These are phyloP conservation scores for Trichoderma lentiforme DNA, from an alignment of 2,329 filamentous ascomycete species.

Conservation along the genomic window DNA sequence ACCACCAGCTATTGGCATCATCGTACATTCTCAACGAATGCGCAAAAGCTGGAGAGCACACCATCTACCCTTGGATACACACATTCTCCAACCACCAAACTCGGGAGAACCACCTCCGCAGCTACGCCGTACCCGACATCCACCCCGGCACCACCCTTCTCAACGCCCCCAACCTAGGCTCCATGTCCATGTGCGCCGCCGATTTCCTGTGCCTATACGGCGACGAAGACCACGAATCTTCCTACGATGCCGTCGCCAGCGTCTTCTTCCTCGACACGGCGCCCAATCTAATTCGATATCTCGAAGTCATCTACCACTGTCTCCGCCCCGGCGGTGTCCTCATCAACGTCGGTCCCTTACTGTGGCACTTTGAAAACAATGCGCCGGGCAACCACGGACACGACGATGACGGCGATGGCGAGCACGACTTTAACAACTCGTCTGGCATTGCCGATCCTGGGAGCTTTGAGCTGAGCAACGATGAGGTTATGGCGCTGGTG, in stretches of 20 bases:
- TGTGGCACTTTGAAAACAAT: constrained; percentile 93
- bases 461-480: constrained; percentile 82
- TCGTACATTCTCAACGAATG: constrained; percentile 72
- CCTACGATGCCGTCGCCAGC: constrained; percentile 79
- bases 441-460: constrained; percentile 83
- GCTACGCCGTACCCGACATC: constrained; percentile 75
- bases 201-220: constrained; percentile 90
- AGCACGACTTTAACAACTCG: constrained; percentile 46
- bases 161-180: constrained; percentile 42
- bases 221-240: constrained; percentile 54
- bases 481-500: constrained; percentile 79
- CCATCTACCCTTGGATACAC: constrained; percentile 80
- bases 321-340: constrained; percentile 75
- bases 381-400: constrained; percentile 56
- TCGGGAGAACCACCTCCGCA: constrained; percentile 70
- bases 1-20: constrained; percentile 90
- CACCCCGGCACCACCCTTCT: constrained; percentile 61
- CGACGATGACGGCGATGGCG: constrained; percentile 49
- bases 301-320: constrained; percentile 77
- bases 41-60: constrained; percentile 57
- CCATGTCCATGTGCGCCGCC: constrained; percentile 89
- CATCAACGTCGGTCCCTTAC: constrained; percentile 83
- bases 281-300: constrained; percentile 85
- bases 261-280: constrained; percentile 98
- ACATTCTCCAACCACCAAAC: constrained; percentile 81